Base-by-base conservation (phyloP, 75 land plant species). In the Pinus taeda region DNA sequence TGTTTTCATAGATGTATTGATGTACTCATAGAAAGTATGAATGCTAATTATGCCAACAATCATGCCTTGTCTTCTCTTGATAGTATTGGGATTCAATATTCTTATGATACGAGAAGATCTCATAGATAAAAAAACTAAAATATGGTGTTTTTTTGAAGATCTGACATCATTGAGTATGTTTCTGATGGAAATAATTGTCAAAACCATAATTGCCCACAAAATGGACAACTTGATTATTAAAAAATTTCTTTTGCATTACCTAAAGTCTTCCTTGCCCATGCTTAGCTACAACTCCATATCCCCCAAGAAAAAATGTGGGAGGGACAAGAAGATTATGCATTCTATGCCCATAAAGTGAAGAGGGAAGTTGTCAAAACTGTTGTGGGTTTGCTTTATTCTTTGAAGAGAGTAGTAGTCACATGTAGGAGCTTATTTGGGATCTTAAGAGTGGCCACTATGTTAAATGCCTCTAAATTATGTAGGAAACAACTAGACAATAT, bases 141-240 rank as follows among this genome's bases (percentile, higher is more conserved):
- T 22, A 30, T 59, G 81, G 37, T 94, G 97, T 95, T 94, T 95
- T 97, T 94, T 85, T 76, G 93, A 92, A 24, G 95, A 92, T 74
- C 77, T 96, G 7, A 36, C 81, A n/a, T 53, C 84, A 22, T 81
- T 96, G 60, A 86, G 85, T 22, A 60, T 76, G 39, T 74, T 74
- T 57, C 63, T 87, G 24, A 79, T 94, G 77, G 89, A 90, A 66
- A 80, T 81, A 81, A 13, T 90, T 45, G 85, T 90, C 65, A 84
- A 75, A 61, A 20, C 60, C 13, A 83, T 96, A 92, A 59, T 90
- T 33, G 64, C 76, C 9, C 73, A 79, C 61, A 88, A 84, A 74
- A 15, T 85, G 1, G 87, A 89, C 13, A 82, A 93, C 42, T 81
- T 15, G 1, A 59, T 80, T 11, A 77, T 92, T 14, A 87, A 90